Evolutionary conservation across 2,329 filamentous ascomycete genomes (phyloP), one percentile per base, ranked within the genome.

Genomic region (Thielaviopsis musarum): DNA sequence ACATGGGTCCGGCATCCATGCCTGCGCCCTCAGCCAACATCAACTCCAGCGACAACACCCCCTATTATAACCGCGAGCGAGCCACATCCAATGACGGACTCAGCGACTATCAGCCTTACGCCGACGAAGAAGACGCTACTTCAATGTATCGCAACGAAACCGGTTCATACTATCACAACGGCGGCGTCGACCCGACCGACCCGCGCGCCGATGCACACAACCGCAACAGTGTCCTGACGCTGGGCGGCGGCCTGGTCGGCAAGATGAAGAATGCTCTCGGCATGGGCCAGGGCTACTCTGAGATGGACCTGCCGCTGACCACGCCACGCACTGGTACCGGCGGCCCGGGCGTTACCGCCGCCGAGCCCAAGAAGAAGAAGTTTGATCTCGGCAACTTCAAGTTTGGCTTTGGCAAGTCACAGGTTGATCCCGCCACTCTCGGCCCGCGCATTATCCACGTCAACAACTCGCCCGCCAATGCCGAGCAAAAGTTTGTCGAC

Each of bases 301-400:
- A 97, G 73, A 98, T 98, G 93, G 91, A 98, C 69, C 77, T 98
- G 59, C 93, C 93, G 15, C 76, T 98, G 71, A 97, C 91, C 5
- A 89, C 97, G 69, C 72, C 74, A 24, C 70, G 69, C 54, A 80
- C 68, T n/a, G 67, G 70, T 59, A 66, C 65, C 12, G 66, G 66
- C 56, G 65, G 65, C 3, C 60, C 66, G 77, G 71, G 72, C 66
- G 66, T 75, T 59, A 73, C 74, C 64, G 74, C 61, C 4, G n/a
- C 61, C 28, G 73, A 62, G 69, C 71, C 64, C 65, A 70, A 67
- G 70, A 70, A 66, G 66, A 86, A 78, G 70, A 83, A 76, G 65
- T 83, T 87, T 65, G 82, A 82, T 65, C 75, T 84, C 66, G 80
- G 82, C 65, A 88, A 82, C 68, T 94, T 97, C 82, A 95, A 88